Conservation (phyloP, 192 early-diverging fungal genomes). For the Backusella morwellensis region DNA sequence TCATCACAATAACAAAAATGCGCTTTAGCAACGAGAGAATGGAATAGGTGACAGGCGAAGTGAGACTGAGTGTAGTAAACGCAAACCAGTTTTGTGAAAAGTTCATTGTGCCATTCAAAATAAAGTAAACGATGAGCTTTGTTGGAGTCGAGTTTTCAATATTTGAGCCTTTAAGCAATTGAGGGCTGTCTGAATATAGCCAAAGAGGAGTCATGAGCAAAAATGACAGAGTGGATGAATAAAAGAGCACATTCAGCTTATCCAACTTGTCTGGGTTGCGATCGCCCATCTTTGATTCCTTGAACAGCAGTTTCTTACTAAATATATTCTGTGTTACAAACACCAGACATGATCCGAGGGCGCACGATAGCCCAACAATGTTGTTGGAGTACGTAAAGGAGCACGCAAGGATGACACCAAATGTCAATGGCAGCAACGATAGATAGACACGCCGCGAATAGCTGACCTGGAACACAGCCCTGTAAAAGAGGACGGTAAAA, state of each 20-base stretch:
- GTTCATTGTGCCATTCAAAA: slow-evolving; percentile 78
- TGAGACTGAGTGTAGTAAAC: slow-evolving; percentile 72
- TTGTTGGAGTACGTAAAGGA: slow-evolving; percentile 67
- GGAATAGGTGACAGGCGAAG: slow-evolving; percentile 84
- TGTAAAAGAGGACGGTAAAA: slow-evolving; percentile 81
- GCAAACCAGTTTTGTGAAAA: slow-evolving; percentile 85
- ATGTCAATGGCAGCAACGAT: slow-evolving; percentile 74
- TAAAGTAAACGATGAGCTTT: slow-evolving; percentile 46
- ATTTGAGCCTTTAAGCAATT: slow-evolving; percentile 25
- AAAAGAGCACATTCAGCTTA: slow-evolving; percentile 86
- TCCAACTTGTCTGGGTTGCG: slow-evolving; percentile 67
- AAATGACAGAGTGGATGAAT: slow-evolving; percentile 72
- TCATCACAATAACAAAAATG: slow-evolving; percentile 83
- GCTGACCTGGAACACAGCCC: slow-evolving; percentile 61
- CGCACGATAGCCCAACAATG: slow-evolving; percentile 70
- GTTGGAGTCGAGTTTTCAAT: slow-evolving; percentile 24
- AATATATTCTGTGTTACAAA: slow-evolving; percentile 91
- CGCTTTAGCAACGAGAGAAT: slow-evolving; percentile 85
- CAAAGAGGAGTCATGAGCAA: slow-evolving; percentile 80
- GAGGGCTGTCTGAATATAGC: slow-evolving; percentile 69
- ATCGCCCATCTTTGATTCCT: slow-evolving; percentile 35
- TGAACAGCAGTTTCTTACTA: slow-evolving; percentile 74
- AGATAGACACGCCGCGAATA: slow-evolving; percentile 75
- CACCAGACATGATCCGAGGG: slow-evolving; percentile 71
- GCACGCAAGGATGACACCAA: slow-evolving; percentile 91